These are phyloP conservation scores for Nakaseomyces uthaithaninus DNA, from an alignment of 1,139 yeast species.

Conservation along the genomic window DNA sequence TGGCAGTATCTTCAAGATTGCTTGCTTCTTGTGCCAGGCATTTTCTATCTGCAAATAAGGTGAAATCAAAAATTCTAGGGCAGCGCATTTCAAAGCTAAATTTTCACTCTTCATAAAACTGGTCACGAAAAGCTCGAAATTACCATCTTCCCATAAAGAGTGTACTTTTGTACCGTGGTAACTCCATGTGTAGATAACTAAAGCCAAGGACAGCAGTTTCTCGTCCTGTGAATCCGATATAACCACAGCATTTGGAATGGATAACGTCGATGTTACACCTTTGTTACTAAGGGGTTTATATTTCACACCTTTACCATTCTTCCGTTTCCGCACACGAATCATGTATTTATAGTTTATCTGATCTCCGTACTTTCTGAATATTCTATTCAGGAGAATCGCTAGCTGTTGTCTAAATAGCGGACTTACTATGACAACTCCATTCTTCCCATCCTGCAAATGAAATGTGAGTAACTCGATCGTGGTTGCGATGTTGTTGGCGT, in stretches of 20 bases:
- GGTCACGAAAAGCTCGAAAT: slow-evolving; percentile 18
- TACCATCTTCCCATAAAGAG: slow-evolving; percentile 15
- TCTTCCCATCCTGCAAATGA: slow-evolving; percentile 9
- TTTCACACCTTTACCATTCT: slow-evolving; percentile 7
- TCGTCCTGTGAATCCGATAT: slow-evolving; percentile 19
- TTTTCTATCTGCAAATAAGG: slow-evolving; percentile 17
- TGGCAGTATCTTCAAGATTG: slow-evolving; percentile 21
- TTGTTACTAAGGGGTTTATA: slow-evolving; percentile 17
- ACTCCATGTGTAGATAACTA: slow-evolving; percentile 17
- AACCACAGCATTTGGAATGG: slow-evolving; percentile 22
- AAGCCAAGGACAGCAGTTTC: slow-evolving; percentile 15
- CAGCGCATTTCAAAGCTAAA: slow-evolving; percentile 20
- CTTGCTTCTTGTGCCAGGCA: slow-evolving; percentile 15
- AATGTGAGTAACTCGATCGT: slow-evolving; percentile 15
- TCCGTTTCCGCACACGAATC: slow-evolving; percentile 10
- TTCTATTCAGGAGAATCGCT: slow-evolving; percentile 11
- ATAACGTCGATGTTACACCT: slow-evolving; percentile 13
- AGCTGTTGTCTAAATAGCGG: slow-evolving; percentile 2
- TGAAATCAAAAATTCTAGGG: slow-evolving; percentile 18
- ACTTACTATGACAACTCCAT: neutral
- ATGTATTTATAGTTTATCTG: slow-evolving; percentile 22
- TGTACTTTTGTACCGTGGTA: neutral
- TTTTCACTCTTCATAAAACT: slow-evolving; percentile 23
- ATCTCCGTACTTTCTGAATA: slow-evolving; percentile 16
- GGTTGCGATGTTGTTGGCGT: slow-evolving; percentile 6